These are phyloP conservation scores for Ogataea ramenticola DNA, from an alignment of 805 yeast species.

Conservation along the genomic window DNA sequence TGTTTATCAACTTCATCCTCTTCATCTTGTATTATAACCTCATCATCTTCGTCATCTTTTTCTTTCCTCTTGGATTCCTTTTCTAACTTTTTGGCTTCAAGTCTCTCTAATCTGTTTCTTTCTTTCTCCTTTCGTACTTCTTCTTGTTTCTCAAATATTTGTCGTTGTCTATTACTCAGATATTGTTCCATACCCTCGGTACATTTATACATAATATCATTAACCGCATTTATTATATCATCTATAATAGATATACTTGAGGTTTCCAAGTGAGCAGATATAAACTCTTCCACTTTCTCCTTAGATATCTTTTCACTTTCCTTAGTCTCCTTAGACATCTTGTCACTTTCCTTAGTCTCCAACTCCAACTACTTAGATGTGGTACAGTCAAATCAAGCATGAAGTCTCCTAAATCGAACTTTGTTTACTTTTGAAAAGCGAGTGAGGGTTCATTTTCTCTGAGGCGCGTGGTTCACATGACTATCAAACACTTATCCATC, in stretches of 20 bases:
- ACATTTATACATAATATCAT: conserved; percentile 76
- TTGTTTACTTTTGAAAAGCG: too few species aligned
- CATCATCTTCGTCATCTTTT: conserved; percentile 18
- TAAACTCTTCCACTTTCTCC: conserved; percentile 31
- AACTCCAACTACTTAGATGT: too few species aligned
- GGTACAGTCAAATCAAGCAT: too few species aligned
- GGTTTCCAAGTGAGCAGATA: conserved; percentile 82
- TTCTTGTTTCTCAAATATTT: conserved; percentile 17
- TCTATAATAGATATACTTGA: conserved; percentile 80
- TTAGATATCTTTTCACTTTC: neutral
- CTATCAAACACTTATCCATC: too few species aligned
- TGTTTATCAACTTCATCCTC: conserved; percentile 4
- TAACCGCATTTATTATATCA: conserved; percentile 82
- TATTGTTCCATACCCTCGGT: conserved; percentile 71
- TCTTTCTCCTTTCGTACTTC: conserved; percentile 4
- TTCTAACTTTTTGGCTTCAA: conserved; percentile 5
- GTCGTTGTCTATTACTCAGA: conserved; percentile 32
- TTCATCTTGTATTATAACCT: conserved; percentile 19
- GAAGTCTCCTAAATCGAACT: too few species aligned
- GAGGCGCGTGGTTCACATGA: too few species aligned
- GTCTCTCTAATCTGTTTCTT: neutral
- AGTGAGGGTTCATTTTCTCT: too few species aligned
- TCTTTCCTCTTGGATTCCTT: conserved; percentile 1
- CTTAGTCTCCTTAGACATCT: too few species aligned
- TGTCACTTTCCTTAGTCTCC: too few species aligned